Conservation (phyloP, 106 monocot genomes). For the Allium fistulosum region DNA sequence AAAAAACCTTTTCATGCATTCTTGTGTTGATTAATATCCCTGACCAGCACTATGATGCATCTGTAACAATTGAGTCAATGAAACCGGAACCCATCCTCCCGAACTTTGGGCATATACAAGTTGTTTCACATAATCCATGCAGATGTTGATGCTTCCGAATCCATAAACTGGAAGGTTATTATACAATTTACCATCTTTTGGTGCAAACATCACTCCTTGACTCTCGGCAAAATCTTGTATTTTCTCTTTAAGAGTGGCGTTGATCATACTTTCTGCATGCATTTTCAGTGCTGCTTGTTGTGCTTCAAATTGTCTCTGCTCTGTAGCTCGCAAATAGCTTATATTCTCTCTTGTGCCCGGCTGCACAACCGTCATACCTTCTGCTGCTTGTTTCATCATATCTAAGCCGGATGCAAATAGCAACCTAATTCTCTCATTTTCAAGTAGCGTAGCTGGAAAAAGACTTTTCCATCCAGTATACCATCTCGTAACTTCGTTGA, state of each 20-base stretch:
- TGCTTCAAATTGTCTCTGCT: conserved; percentile 74
- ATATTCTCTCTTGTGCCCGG: conserved; percentile 56
- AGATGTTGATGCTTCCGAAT: conserved; percentile 76
- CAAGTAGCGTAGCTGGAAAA: conserved; percentile 69
- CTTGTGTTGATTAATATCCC: neutral
- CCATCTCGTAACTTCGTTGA: conserved; percentile 33
- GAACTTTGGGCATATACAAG: conserved; percentile 64
- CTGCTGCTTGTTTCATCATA: conserved; percentile 93
- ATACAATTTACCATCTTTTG: conserved; percentile 74
- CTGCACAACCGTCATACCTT: conserved; percentile 68
- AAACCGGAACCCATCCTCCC: conserved; percentile 64
- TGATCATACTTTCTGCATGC: conserved; percentile 20
- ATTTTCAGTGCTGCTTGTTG: conserved; percentile 41
- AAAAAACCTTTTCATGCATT: too few relatives aligned
- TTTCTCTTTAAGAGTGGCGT: conserved; percentile 45
- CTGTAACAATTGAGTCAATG: conserved; percentile 68
- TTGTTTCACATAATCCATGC: conserved; percentile 69
- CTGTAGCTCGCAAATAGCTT: conserved; percentile 54
- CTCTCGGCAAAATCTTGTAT: conserved; percentile 76
- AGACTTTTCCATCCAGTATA: conserved; percentile 91
- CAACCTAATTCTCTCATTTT: conserved; percentile 62
- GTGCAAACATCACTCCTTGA: conserved; percentile 63
- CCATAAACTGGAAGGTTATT: conserved; percentile 83
- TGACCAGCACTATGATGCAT: conserved; percentile 43
- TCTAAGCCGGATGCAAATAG: conserved; percentile 51